These are phyloP conservation scores for Myriosclerotinia duriaeana DNA, from an alignment of 2,329 filamentous ascomycete species.

Conservation along the genomic window DNA sequence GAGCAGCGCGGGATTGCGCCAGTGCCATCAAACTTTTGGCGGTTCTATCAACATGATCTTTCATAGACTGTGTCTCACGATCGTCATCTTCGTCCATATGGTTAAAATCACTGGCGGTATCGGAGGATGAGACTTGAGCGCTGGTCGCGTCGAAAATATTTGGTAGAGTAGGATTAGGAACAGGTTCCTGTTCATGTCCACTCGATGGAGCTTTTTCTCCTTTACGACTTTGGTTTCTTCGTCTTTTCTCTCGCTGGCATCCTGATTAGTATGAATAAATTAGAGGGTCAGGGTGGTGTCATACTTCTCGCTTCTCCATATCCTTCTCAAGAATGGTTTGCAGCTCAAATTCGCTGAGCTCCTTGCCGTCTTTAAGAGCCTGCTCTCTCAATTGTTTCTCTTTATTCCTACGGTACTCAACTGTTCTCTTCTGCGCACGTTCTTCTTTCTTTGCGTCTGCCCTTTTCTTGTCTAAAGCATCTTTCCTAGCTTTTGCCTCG, in stretches of 20 bases:
- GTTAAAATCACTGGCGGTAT: not conserved
- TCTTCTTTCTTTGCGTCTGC: not conserved
- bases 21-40: not conserved
- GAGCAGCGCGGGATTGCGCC: not conserved
- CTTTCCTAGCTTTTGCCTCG: not conserved
- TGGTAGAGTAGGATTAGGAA: too few relatives aligned
- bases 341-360: conserved; percentile 4
- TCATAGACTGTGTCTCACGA: not conserved
- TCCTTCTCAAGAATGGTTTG: conserved; percentile 9
- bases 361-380: conserved; percentile 10
- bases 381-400: not conserved
- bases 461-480: not conserved
- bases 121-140: not conserved
- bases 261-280: conserved; percentile 6
- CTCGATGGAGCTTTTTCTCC: not conserved
- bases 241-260: not conserved
- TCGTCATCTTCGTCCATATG: conserved; percentile 2
- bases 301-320: conserved; percentile 25
- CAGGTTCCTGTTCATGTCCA: not conserved
- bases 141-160: not conserved
- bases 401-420: not conserved
- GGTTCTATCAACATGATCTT: not conserved
- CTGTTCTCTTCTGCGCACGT: not conserved
- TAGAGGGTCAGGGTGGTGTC: not conserved
- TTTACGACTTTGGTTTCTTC: conserved; percentile 6